These are phyloP conservation scores for Lyophyllum shimeji DNA, from an alignment of 768 basidiomycete species.

Conservation along the genomic window DNA sequence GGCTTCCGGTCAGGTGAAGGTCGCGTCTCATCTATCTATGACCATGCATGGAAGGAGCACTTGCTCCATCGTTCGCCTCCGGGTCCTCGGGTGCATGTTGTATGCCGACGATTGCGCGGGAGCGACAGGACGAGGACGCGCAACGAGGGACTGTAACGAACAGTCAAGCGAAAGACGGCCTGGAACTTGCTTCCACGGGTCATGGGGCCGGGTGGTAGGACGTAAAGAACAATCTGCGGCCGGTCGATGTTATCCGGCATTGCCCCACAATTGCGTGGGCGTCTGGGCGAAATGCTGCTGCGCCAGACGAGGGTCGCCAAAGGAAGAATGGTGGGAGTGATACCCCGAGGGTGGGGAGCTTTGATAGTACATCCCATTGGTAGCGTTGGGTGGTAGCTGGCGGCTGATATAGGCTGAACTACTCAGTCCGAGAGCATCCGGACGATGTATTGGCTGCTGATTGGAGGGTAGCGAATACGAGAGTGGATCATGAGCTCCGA, in stretches of 20 bases:
- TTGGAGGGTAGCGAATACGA: conserved; percentile 19
- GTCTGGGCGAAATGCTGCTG: conserved; percentile 27
- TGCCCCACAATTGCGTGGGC: conserved; percentile 35
- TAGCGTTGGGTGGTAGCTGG: conserved; percentile 4
- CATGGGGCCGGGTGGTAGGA: background rate
- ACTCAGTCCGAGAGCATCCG: conserved; percentile 18
- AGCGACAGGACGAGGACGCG: background rate
- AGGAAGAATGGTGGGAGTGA: conserved; percentile 27
- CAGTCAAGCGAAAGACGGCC: background rate
- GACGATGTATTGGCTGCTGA: conserved; percentile 24
- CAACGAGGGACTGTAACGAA: background rate
- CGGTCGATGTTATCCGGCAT: conserved; percentile 24
- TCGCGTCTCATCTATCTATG: background rate
- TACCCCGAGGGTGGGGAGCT: conserved; percentile 17
- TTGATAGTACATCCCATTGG: conserved; percentile 19
- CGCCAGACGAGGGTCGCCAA: conserved; percentile 27
- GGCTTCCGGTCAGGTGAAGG: background rate
- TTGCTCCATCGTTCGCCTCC: conserved; percentile 4
- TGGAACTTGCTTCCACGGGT: conserved; percentile 1
- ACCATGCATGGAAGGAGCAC: background rate
- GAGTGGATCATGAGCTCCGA: conserved; percentile 25
- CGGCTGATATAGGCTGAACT: conserved; percentile 18
- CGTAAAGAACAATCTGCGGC: background rate
- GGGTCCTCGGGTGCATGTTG: background rate
- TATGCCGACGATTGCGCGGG: background rate